phyloP scores from a whole-genome alignment of 164 flowering plant genomes.

The Vitis vinifera region ASM3070453v1 NC_081817.1:16433501-16434000 shows the following conservation, averaged over 20 bases:
- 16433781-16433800: conserved; percentile 84
- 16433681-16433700: neutral
- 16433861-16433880: conserved; percentile 10
- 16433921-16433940: too few relatives aligned
- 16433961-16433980: too few relatives aligned
- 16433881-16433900: neutral
- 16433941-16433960: too few relatives aligned
- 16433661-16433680: conserved; percentile 74
- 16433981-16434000: too few relatives aligned
- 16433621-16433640: conserved; percentile 74
- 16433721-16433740: neutral
- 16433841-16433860: conserved; percentile 67
- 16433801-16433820: conserved; percentile 70
- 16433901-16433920: neutral
- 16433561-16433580: conserved; percentile 51
- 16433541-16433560: neutral
- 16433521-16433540: neutral
- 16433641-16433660: conserved; percentile 73
- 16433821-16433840: conserved; percentile 55
- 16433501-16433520: neutral
- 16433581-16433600: conserved; percentile 73
- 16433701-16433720: neutral
- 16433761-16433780: conserved; percentile 47
- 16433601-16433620: conserved; percentile 79
- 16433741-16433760: neutral